Conservation (phyloP, 2,329 filamentous ascomycete species). For the Monosporascus ibericus region DNA sequence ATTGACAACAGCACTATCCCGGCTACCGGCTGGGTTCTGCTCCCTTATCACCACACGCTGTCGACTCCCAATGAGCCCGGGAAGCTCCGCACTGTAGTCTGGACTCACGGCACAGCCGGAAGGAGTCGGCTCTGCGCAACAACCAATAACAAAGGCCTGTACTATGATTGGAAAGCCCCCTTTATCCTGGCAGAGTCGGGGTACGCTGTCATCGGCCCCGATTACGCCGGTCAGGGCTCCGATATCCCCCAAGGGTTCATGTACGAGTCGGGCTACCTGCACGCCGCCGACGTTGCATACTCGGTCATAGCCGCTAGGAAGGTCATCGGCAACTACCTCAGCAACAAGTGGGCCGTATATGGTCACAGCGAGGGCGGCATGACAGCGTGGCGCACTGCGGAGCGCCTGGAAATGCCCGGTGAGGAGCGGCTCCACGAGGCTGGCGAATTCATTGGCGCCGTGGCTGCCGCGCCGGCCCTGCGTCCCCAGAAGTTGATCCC, state of each 20-base stretch:
- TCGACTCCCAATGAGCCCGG: neutral
- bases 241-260: conserved; percentile 13
- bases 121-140: conserved; percentile 14
- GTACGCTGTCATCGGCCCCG: conserved; percentile 4
- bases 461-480: conserved; percentile 7
- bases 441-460: conserved; percentile 8
- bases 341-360: neutral
- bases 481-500: conserved; percentile 7
- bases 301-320: neutral
- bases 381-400: conserved; percentile 1
- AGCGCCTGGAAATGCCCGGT: conserved; percentile 9
- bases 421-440: conserved; percentile 1
- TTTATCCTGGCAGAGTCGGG: conserved; percentile 10
- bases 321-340: neutral
- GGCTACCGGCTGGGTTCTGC: conserved; percentile 8
- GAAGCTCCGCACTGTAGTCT: conserved; percentile 11
- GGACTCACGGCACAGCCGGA: conserved; percentile 21
- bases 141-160: conserved; percentile 14
- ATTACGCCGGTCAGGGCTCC: conserved; percentile 2
- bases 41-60: conserved; percentile 1
- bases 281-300: conserved; percentile 1
- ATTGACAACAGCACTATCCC: conserved; percentile 9
- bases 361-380: conserved; percentile 3
- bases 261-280: conserved; percentile 4
- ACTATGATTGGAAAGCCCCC: conserved; percentile 16